Evolutionary conservation across 345 rosid genomes (phyloP).

Genomic region (Salix suchowensis): DNA sequence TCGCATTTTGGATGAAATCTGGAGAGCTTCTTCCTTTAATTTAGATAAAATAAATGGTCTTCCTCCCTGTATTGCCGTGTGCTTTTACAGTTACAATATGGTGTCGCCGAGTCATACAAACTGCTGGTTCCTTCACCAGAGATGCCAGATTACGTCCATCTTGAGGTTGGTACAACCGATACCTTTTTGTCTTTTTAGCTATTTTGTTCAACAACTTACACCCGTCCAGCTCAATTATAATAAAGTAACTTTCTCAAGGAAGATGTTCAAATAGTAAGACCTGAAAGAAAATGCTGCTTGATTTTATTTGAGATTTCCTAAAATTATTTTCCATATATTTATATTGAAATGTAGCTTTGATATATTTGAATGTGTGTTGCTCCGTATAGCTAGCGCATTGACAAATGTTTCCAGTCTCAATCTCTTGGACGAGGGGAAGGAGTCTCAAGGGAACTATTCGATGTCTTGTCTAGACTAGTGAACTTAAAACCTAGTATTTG

Average conservation of each 20-base stretch:
- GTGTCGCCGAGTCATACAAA: conserved; percentile 61
- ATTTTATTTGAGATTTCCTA: neutral
- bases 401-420: neutral
- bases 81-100: conserved; percentile 53
- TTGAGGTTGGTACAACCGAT: conserved; percentile 39
- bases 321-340: neutral
- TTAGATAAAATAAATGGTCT: neutral
- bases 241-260: neutral
- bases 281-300: neutral
- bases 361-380: no score
- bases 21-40: neutral
- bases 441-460: neutral
- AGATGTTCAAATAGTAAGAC: neutral
- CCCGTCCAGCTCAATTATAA: neutral
- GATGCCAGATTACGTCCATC: conserved; percentile 42
- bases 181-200: neutral
- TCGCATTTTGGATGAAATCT: neutral
- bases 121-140: conserved; percentile 43
- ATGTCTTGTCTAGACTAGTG: neutral
- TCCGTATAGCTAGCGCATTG: neutral
- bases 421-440: neutral
- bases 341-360: no score
- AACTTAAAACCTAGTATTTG: neutral
- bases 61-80: neutral
- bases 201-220: neutral